Evolutionary conservation across 164 flowering plant species (phyloP), one percentile per base, ranked within the genome.

Genomic region (Macadamia tetraphylla): DNA sequence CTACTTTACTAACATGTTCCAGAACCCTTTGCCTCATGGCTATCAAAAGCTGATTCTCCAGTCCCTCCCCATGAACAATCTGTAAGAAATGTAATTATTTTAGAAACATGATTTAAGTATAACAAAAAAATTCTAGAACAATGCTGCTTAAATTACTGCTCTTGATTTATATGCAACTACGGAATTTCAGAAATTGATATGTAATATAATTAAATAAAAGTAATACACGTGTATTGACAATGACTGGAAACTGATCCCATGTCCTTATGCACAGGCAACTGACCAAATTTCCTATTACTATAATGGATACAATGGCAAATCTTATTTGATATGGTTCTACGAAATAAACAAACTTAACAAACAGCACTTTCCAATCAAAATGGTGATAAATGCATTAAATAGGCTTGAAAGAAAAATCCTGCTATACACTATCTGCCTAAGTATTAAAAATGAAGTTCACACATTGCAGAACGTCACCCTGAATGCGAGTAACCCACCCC

Each of bases 11-110:
- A 23, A 81, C 73, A 71, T 81, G 89, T 69, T 90, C 93, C 10
- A 81, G 55, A 62, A 89, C 81, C 70, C 95, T 87, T 67, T 86
- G 77, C 78, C 81, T 85, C 65, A 93, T 69, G 6, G 98, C 97
- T 31, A 67, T n/a, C 51, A 84, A 65, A 51, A 93, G 90, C 9
- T 86, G 90, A 68, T 74, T 81, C 35, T 89, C 86, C 65, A 84
- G 77, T 57, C 65, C 75, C 67, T 88, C 79, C 67, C 77, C 84
- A 58, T 56, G 55, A 48, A 65, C 71, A 70, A 92, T 76, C 98
- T 92, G 89, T 70, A 17, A 67, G 29, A 65, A 59, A 35, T 2
- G 32, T 29, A 48, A 51, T 9, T 42, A 17, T n/a, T 29, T 67
- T 48, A 75, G 29, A 52, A 10, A 18, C 56, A 65, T 44, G 23